phyloP scores from a whole-genome alignment of 192 early-diverging fungal species.

The Coemansia sp. region DNA sequence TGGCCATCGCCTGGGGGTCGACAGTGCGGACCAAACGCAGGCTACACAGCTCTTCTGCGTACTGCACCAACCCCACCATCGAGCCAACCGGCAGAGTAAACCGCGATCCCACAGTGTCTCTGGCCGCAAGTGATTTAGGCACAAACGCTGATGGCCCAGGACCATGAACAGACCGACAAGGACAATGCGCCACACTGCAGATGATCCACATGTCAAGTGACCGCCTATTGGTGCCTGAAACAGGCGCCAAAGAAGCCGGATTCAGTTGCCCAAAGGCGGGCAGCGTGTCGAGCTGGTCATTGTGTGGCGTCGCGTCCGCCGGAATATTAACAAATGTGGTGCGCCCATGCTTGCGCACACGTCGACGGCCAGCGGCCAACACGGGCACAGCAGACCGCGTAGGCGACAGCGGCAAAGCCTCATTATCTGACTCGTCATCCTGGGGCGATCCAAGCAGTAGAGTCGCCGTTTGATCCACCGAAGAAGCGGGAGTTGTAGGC shows the following conservation, averaged over 20 bases:
- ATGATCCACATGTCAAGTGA: slow-evolving; percentile 35
- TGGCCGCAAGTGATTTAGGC: slow-evolving; percentile 1
- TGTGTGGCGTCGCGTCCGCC: not conserved
- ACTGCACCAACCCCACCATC: slow-evolving; percentile 34
- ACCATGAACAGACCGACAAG: slow-evolving; percentile 42
- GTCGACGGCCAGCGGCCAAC: not conserved
- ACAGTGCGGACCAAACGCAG: slow-evolving; percentile 44
- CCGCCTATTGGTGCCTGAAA: not conserved
- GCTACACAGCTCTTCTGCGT: slow-evolving; percentile 20
- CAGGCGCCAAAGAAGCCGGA: not conserved
- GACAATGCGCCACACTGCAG: slow-evolving; percentile 48
- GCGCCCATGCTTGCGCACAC: slow-evolving; percentile 4
- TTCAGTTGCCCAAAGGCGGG: slow-evolving; percentile 24
- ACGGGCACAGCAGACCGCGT: not conserved
- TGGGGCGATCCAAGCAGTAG: not conserved
- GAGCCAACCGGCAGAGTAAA: slow-evolving; percentile 29
- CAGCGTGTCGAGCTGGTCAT: slow-evolving; percentile 2
- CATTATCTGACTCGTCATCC: not conserved
- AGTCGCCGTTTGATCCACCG: not conserved
- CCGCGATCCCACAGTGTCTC: not conserved
- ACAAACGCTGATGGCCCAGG: slow-evolving; percentile 49
- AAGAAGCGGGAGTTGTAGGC: slow-evolving; percentile 17
- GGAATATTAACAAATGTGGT: not conserved
- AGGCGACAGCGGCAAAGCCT: not conserved
- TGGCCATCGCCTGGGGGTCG: slow-evolving; percentile 23